Conservation (phyloP, 805 yeast species). For the Wickerhamomyces sydowiorum region DNA sequence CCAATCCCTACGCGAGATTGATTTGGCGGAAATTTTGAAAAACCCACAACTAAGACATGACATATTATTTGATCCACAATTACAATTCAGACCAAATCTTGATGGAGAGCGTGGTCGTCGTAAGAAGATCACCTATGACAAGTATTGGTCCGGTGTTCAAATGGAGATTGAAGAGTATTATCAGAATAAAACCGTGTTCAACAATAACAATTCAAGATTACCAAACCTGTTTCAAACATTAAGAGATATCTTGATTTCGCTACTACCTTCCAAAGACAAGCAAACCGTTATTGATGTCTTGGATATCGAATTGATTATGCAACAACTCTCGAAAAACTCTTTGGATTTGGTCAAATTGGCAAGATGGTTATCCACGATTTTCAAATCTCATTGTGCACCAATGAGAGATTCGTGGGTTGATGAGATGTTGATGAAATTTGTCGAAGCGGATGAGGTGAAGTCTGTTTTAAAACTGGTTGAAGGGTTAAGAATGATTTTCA, state of each 20-base stretch:
- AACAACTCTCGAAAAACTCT: constrained; percentile 67
- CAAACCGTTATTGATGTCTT: constrained; percentile 60
- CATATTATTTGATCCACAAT: constrained; percentile 83
- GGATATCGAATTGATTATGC: constrained; percentile 71
- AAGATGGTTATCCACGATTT: constrained; percentile 67
- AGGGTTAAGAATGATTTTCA: constrained; percentile 72
- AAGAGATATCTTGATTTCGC: constrained; percentile 64
- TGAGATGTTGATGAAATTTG: constrained; percentile 52
- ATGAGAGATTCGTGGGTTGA: constrained; percentile 90
- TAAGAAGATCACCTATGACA: constrained; percentile 69
- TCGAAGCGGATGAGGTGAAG: constrained; percentile 30
- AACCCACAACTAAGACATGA: constrained; percentile 94
- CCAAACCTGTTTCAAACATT: constrained; percentile 74
- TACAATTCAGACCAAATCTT: constrained; percentile 85
- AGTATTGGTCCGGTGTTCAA: constrained; percentile 77
- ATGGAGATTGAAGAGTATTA: constrained; percentile 51
- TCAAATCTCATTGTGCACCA: constrained; percentile 92
- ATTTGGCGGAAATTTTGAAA: constrained; percentile 78
- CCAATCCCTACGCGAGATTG: constrained; percentile 79
- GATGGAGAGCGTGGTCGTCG: constrained; percentile 88
- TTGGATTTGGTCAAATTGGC: constrained; percentile 68
- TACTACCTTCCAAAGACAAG: constrained; percentile 75
- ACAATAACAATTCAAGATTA: constrained; percentile 27
- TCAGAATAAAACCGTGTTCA: constrained; percentile 19
- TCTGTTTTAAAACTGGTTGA: constrained; percentile 49